Evolutionary conservation across 2,329 filamentous ascomycete genomes (phyloP).

Genomic region (Nemania bipapillata): DNA sequence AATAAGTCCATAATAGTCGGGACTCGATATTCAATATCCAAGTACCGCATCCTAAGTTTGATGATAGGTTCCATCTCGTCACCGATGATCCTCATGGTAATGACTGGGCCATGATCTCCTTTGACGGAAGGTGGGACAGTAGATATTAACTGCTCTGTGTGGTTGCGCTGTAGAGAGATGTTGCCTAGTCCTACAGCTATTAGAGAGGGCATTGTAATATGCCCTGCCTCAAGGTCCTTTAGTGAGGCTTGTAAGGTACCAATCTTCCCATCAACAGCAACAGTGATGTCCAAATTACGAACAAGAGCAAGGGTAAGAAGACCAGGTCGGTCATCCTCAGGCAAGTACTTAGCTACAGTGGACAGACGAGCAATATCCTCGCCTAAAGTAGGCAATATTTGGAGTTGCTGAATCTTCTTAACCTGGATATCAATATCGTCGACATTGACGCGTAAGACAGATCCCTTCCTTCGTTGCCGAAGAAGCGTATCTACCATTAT

Average conservation of each 20-base stretch:
- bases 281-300: conserved; percentile 68
- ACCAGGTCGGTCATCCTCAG: conserved; percentile 93
- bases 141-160: conserved; percentile 76
- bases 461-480: conserved; percentile 85
- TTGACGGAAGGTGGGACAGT: conserved; percentile 54
- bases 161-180: conserved; percentile 71
- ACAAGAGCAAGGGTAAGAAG: conserved; percentile 79
- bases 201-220: conserved; percentile 86
- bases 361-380: conserved; percentile 85
- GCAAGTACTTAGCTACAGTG: conserved; percentile 91
- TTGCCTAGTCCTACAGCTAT: conserved; percentile 78
- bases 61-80: conserved; percentile 93
- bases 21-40: conserved; percentile 89
- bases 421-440: conserved; percentile 72
- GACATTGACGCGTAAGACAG: conserved; percentile 77
- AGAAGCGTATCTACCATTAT: conserved; percentile 93
- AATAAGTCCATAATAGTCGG: conserved; percentile 83
- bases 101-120: conserved; percentile 60
- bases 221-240: conserved; percentile 74
- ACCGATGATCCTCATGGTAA: conserved; percentile 90
- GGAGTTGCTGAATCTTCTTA: conserved; percentile 71
- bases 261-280: conserved; percentile 74
- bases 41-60: conserved; percentile 85
- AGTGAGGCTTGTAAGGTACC: conserved; percentile 71
- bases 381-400: conserved; percentile 74